Evolutionary conservation across 768 basidiomycete species (phyloP).

Genomic region (Cystobasidium tubakii): DNA sequence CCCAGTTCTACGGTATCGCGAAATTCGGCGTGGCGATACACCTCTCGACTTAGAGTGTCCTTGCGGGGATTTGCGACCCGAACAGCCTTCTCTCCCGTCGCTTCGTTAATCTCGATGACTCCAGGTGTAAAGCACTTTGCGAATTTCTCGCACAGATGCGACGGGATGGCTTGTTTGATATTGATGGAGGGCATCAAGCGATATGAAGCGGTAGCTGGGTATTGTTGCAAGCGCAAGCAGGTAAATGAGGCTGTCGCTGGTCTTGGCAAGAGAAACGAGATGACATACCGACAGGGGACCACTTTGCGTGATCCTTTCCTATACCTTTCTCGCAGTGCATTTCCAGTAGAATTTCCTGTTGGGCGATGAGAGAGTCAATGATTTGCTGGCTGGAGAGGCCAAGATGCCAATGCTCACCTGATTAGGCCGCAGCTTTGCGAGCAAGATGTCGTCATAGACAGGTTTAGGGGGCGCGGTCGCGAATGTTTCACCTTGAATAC

Average conservation of each 20-base stretch:
- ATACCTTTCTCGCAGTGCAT: slow-evolving; percentile 86
- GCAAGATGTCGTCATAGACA: slow-evolving; percentile 72
- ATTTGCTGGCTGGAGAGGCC: not conserved
- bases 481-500: slow-evolving; percentile 67
- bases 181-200: slow-evolving; percentile 79
- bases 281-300: slow-evolving; percentile 85
- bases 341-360: slow-evolving; percentile 64
- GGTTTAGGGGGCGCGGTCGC: slow-evolving; percentile 58
- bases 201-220: slow-evolving; percentile 84
- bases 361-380: no score
- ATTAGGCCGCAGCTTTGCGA: slow-evolving; percentile 86
- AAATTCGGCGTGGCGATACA: slow-evolving; percentile 85
- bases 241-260: no score
- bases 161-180: slow-evolving; percentile 67
- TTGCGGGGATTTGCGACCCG: slow-evolving; percentile 60
- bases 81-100: slow-evolving; percentile 57
- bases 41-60: slow-evolving; percentile 87
- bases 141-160: slow-evolving; percentile 72
- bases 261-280: no score
- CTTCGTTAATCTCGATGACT: slow-evolving; percentile 52
- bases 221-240: not conserved
- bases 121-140: slow-evolving; percentile 74
- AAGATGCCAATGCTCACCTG: slow-evolving; percentile 54
- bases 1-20: slow-evolving; percentile 72
- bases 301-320: slow-evolving; percentile 94